Base-by-base conservation (phyloP, 805 yeast genomes). In the Teunomyces cretensis region DNA sequence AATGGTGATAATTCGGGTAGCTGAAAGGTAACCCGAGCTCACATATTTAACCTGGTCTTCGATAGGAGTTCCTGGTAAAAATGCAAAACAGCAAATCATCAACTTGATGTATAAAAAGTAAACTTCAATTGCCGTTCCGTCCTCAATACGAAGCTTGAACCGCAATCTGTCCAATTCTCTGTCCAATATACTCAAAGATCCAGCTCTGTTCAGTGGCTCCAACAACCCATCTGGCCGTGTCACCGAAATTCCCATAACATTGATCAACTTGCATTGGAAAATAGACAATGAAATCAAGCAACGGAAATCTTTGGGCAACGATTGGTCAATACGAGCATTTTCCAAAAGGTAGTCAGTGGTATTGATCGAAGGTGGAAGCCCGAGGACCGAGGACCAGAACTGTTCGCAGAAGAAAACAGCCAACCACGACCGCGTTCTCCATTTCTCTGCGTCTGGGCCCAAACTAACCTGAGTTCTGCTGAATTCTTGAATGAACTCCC, bases 381-480 rank as follows among this genome's bases (percentile, higher is more conserved):
- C 97, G 37, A 90, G 65, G 30, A 83, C 80, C 9, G 95, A 85
- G 3, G 96, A 84, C 94, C 96, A 88, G 58, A 89, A 86, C 54
- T 90, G 95, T 60, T 90, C 97, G 38, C 88, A 76, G 58, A 90
- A 86, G 62, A 86, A 91, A 3, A 88, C 85, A 2, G 92, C 90
- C 24, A 89, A 68, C 97, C 97, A 91, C 1, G 96, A 81, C 53
- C 96, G 73, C 1, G 97, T 89, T 62, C 97, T 77, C 97, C 97
- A 91, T 58, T 83, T 84, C 54, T 88, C 97, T 4, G 96, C 92
- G 64, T 91, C 89, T 0, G 92, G 92, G 4, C 75, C 76, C 64
- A 90, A 73, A 17, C 88, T 79, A 4, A 86, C 94, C 60, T 91
- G 97, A 26, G 92, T 87, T 57, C 97, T 75, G 6, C 95, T 84